Base-by-base conservation (phyloP, 2,329 filamentous ascomycete genomes). In the Botrytis medusae region DNA sequence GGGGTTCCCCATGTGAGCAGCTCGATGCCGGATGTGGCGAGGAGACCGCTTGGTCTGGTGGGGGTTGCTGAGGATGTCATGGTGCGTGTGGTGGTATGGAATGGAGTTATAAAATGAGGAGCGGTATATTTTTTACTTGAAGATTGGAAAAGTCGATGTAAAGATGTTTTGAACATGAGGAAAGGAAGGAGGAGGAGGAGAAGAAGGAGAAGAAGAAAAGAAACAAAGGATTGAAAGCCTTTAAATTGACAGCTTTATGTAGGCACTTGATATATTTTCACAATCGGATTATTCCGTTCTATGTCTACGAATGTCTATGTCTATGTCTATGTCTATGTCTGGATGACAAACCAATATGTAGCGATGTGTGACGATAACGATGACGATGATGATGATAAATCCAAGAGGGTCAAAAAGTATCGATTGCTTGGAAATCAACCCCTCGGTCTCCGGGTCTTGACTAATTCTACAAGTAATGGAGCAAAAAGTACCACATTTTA, bases 11-110 rank as follows among this genome's bases (percentile, higher is more conserved):
- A 87, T 0, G 89, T 91, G 46, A 92, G 83, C 74, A 91, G 86
- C 83, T 92, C 89, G 74, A 91, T 89, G 81, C 90, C 90, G 69
- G 87, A 87, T 76, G 85, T 88, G 77, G 88, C 89, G 76, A 89
- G 87, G 74, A 90, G 83, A 73, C 89, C 88, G 9, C 85, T 88
- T 29, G 87, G 86, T 29, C 75, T 71, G 1, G 74, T 65, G 34
- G 75, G 74, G 12, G 76, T 74, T n/a, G 75, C 62, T 40, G 76
- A 75, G 16, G 76, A 74, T 18, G 79, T 76, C 78, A 80, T 79
- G 62, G 59, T 61, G 46, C 59, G 51, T 29, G 14, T 10, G 20
- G 18, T 29, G 51, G 51, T 4, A 16, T 32, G 51, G 14, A 57
- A 32, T 57, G 51, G 14, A 4, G 32, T 22, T 46, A 69, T 57